phyloP scores from a whole-genome alignment of 176 grass and related monocot genomes.

The Lolium perenne region DNA sequence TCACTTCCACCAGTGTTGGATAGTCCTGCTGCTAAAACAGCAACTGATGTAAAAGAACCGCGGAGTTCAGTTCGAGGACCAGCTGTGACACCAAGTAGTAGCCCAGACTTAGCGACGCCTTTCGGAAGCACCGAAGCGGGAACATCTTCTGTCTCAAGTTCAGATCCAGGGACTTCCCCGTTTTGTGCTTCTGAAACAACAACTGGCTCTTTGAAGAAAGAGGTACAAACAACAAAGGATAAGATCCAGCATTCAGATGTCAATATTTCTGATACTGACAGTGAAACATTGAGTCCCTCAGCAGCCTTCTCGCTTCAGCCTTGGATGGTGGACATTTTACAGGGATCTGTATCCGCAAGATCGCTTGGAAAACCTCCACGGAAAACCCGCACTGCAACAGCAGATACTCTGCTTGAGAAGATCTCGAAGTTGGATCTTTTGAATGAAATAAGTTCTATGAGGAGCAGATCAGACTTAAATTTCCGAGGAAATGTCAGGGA shows the following conservation, averaged over 20 bases:
- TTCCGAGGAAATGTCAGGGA: slow-evolving; percentile 90
- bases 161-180: slow-evolving; percentile 89
- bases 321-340: slow-evolving; percentile 80
- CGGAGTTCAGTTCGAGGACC: slow-evolving; percentile 73
- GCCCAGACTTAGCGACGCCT: slow-evolving; percentile 77
- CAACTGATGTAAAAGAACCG: slow-evolving; percentile 55
- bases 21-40: slow-evolving; percentile 48
- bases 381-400: slow-evolving; percentile 60
- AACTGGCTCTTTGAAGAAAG: slow-evolving; percentile 66
- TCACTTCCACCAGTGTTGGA: slow-evolving; percentile 42
- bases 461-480: slow-evolving; percentile 78
- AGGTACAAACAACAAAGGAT: slow-evolving; percentile 56
- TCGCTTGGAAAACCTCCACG: slow-evolving; percentile 48
- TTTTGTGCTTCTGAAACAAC: slow-evolving; percentile 77
- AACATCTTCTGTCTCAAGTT: slow-evolving; percentile 94
- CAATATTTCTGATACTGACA: slow-evolving; percentile 89
- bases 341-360: slow-evolving; percentile 55
- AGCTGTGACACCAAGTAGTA: slow-evolving; percentile 89
- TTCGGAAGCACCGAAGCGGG: slow-evolving; percentile 90
- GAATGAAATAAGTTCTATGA: slow-evolving; percentile 69
- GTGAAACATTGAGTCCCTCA: slow-evolving; percentile 66
- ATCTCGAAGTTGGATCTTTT: slow-evolving; percentile 74
- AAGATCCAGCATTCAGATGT: slow-evolving; percentile 54
- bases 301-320: slow-evolving; percentile 72
- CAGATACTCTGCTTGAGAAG: slow-evolving; percentile 73